phyloP scores from a whole-genome alignment of 768 basidiomycete species.

The Trichaptum fuscoviolaceum region DNA sequence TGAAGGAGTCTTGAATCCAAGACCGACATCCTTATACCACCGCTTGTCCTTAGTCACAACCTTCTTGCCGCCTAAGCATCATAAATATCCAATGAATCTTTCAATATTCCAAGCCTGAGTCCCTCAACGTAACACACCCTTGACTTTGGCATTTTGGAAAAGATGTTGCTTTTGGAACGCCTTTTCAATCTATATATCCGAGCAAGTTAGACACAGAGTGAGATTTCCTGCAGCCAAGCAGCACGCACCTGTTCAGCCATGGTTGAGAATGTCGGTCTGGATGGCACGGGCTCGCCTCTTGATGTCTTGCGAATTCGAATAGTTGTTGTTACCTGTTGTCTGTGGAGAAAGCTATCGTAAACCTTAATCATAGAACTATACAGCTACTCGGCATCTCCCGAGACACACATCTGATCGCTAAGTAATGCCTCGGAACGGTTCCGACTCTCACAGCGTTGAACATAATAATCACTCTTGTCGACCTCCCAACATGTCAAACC shows the following conservation, averaged over 20 bases:
- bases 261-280: neutral
- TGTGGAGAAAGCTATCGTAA: neutral
- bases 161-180: slow-evolving; percentile 97
- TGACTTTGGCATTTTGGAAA: slow-evolving; percentile 95
- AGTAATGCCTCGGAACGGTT: neutral
- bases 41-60: slow-evolving; percentile 90
- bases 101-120: neutral
- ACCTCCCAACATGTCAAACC: neutral
- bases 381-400: neutral
- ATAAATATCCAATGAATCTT: neutral
- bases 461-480: neutral
- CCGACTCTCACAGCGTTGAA: neutral
- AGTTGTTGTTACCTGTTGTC: neutral
- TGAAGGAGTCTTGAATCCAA: slow-evolving; percentile 93
- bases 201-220: neutral
- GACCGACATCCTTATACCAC: slow-evolving; percentile 99
- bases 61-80: slow-evolving; percentile 72
- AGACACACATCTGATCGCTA: neutral
- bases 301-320: neutral
- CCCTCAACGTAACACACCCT: slow-evolving; percentile 53
- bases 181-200: slow-evolving; percentile 73
- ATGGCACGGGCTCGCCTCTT: neutral
- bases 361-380: neutral
- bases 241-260: slow-evolving; percentile 3
- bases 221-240: neutral